A percentile compares a stretch with the other conserved stretches of the same genome.
phyloP scores from a whole-genome alignment of 495 filamentous ascomycete genomes.

The Penicillium cinerascens region DNA sequence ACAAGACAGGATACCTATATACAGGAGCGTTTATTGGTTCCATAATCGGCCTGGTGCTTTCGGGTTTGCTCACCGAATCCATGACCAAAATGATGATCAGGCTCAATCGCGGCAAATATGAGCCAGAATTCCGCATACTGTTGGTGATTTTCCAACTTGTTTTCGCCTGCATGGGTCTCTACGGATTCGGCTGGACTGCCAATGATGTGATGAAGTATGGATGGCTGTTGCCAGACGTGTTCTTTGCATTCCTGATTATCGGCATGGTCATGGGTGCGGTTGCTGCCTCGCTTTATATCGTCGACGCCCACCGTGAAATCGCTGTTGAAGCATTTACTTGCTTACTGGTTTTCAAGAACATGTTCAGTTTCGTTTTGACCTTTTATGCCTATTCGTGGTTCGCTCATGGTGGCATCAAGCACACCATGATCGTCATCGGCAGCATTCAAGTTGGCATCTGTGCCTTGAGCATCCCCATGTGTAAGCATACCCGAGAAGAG shows the following conservation, averaged over 20 bases:
- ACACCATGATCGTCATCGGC: conserved; percentile 66
- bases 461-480: conserved; percentile 72
- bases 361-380: conserved; percentile 85
- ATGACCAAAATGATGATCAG: conserved; percentile 66
- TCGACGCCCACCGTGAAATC: conserved; percentile 87
- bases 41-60: conserved; percentile 68
- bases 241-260: conserved; percentile 71
- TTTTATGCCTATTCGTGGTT: conserved; percentile 83
- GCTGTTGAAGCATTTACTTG: conserved; percentile 89
- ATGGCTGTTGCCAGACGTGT: conserved; percentile 71
- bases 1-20: conserved; percentile 84
- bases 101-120: conserved; percentile 75
- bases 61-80: conserved; percentile 72
- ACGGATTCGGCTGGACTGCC: conserved; percentile 74
- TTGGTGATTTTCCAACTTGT: conserved; percentile 78
- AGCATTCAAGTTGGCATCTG: conserved; percentile 76
- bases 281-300: conserved; percentile 81
- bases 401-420: conserved; percentile 50
- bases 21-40: conserved; percentile 83
- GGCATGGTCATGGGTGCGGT: conserved; percentile 93
- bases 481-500: conserved; percentile 40
- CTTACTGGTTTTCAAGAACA: conserved; percentile 87
- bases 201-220: conserved; percentile 56
- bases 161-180: conserved; percentile 74
- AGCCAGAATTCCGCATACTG: conserved; percentile 85